Conservation (phyloP, 371 early-diverging fungal genomes). For the Mucor sp. region DNA sequence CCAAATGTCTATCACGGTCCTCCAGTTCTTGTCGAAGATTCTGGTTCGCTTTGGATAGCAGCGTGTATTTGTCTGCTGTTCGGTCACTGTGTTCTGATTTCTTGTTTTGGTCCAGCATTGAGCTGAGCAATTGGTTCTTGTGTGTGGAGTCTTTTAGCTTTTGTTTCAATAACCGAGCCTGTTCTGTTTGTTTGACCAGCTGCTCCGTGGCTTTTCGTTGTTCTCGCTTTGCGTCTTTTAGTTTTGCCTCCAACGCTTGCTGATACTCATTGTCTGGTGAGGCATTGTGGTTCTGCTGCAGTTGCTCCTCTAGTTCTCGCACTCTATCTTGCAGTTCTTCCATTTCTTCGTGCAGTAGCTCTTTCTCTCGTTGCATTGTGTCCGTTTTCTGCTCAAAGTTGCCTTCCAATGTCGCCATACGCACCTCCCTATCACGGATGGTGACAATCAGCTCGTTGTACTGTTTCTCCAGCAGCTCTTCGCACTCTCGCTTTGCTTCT, state of each 20-base stretch:
- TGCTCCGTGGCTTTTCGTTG: conserved; percentile 26
- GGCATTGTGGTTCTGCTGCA: conserved; percentile 18
- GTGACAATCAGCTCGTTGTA: conserved; percentile 31
- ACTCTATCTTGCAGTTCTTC: conserved; percentile 30
- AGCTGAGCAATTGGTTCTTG: conserved; percentile 22
- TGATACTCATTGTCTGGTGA: conserved; percentile 22
- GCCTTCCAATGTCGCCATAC: conserved; percentile 39
- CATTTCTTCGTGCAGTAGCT: conserved; percentile 35
- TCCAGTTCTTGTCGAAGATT: conserved; percentile 24
- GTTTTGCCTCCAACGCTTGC: conserved; percentile 12
- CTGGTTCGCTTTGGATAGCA: conserved; percentile 26
- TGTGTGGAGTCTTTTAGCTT: conserved; percentile 20
- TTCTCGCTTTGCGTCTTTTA: conserved; percentile 25
- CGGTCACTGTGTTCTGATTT: conserved; percentile 15
- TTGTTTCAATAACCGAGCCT: conserved; percentile 26
- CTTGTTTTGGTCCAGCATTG: conserved; percentile 21
- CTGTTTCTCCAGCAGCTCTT: conserved; percentile 30
- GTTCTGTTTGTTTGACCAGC: conserved; percentile 18
- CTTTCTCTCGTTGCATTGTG: conserved; percentile 37
- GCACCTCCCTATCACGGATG: conserved; percentile 41
- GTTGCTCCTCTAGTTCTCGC: neutral
- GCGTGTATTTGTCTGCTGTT: conserved; percentile 1
- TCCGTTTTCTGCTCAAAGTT: conserved; percentile 38
- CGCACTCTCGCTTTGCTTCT: conserved; percentile 6
- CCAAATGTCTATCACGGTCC: conserved; percentile 6